Evolutionary conservation across 257 asterid species (phyloP).

Genomic region (Leptodermis oblonga): DNA sequence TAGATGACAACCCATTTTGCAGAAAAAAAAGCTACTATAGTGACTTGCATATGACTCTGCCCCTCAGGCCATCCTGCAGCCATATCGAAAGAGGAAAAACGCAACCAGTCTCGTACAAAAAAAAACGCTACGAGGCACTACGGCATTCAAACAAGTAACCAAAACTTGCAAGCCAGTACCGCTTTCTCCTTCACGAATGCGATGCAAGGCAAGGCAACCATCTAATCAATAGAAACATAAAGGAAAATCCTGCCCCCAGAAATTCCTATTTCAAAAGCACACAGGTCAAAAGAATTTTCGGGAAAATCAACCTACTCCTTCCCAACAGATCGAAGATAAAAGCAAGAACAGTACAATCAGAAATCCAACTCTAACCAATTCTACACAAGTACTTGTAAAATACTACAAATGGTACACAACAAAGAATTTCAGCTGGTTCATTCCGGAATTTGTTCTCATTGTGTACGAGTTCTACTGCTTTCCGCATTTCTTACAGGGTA

Average conservation of each 20-base stretch:
- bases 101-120: no score
- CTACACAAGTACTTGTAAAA: slow-evolving; percentile 4
- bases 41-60: no score
- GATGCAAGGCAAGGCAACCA: background rate
- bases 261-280: background rate
- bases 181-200: no score
- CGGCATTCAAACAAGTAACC: no score
- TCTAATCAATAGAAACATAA: background rate
- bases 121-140: no score
- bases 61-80: no score
- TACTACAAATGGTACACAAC: slow-evolving; percentile 2
- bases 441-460: slow-evolving; percentile 29
- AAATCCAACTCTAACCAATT: slow-evolving; percentile 12
- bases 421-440: background rate
- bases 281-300: background rate
- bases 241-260: background rate
- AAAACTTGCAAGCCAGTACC: no score
- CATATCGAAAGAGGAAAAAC: no score
- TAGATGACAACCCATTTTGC: no score
- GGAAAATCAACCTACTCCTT: background rate
- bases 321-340: background rate
- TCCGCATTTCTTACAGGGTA: slow-evolving; percentile 74
- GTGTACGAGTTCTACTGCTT: slow-evolving; percentile 68
- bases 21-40: no score
- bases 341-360: background rate